phyloP scores from a whole-genome alignment of 805 yeast species.

The Kurtzmaniella cleridarum region DNA sequence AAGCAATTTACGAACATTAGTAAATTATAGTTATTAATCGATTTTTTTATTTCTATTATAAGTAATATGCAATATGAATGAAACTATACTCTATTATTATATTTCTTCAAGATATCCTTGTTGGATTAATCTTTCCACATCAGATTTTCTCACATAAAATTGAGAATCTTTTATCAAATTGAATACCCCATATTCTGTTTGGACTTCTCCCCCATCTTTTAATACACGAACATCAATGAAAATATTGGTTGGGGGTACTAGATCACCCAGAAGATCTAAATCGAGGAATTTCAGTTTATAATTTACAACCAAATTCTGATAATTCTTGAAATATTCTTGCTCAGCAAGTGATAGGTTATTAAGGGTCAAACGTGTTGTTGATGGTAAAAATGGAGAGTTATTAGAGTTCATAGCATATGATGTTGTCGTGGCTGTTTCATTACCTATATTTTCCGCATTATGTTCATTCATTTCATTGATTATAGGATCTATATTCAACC shows the following conservation, averaged over 20 bases:
- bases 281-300: conserved; percentile 78
- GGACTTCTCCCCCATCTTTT: conserved; percentile 94
- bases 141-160: conserved; percentile 88
- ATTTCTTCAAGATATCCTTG: conserved; percentile 88
- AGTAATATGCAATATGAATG: no score
- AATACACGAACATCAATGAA: conserved; percentile 92
- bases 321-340: conserved; percentile 68
- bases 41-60: no score
- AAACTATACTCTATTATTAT: conserved; percentile 13
- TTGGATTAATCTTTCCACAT: conserved; percentile 88
- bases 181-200: conserved; percentile 95
- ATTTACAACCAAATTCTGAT: conserved; percentile 65
- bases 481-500: conserved; percentile 61
- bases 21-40: no score
- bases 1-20: no score
- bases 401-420: background rate
- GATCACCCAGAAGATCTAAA: conserved; percentile 80
- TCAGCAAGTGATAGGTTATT: conserved; percentile 70
- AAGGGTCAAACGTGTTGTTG: conserved; percentile 25
- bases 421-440: background rate
- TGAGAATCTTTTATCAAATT: conserved; percentile 90
- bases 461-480: conserved; percentile 7
- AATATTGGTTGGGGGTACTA: conserved; percentile 86
- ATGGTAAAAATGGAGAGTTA: conserved; percentile 3
- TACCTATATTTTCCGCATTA: background rate